phyloP scores from a whole-genome alignment of 495 filamentous ascomycete species.

The Astrothelium subdiscretum region DNA sequence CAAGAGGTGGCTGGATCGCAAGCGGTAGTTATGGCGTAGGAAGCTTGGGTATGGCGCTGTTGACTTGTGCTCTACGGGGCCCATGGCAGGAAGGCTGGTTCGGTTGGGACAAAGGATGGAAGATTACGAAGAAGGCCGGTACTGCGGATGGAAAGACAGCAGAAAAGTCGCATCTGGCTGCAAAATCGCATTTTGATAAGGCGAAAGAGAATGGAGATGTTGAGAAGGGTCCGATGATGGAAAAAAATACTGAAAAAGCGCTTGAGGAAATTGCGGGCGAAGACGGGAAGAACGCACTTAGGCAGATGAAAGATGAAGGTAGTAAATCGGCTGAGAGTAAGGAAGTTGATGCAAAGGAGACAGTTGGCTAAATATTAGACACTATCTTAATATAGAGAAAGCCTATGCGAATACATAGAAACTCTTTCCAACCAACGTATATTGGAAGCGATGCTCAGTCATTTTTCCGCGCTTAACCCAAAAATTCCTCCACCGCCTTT shows the following conservation, averaged over 20 bases:
- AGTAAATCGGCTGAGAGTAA: too few relatives aligned
- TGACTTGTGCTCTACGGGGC: constrained; percentile 46
- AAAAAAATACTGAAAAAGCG: constrained; percentile 6
- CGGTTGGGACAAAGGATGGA: constrained; percentile 64
- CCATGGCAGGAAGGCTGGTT: constrained; percentile 63
- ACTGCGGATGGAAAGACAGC: constrained; percentile 24
- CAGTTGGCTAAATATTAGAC: background rate
- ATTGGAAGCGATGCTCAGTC: too few relatives aligned
- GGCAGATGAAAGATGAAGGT: constrained; percentile 1
- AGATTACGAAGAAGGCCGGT: constrained; percentile 27
- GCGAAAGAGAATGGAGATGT: constrained; percentile 11
- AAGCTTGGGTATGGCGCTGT: constrained; percentile 48
- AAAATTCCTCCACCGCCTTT: too few relatives aligned
- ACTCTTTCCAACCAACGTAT: too few relatives aligned
- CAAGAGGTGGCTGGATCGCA: constrained; percentile 55
- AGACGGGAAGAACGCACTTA: constrained; percentile 7
- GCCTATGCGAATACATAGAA: too few relatives aligned
- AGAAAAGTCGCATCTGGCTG: constrained; percentile 12
- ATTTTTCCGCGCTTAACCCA: too few relatives aligned
- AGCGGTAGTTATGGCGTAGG: constrained; percentile 57
- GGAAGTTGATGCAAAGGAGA: background rate
- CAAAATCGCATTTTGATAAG: constrained; percentile 1
- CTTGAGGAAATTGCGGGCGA: constrained; percentile 15
- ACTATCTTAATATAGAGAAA: too few relatives aligned
- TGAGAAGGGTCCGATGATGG: background rate